Conservation (phyloP, 1,284 basidiomycete species). For the Ustilago hordei region DNA sequence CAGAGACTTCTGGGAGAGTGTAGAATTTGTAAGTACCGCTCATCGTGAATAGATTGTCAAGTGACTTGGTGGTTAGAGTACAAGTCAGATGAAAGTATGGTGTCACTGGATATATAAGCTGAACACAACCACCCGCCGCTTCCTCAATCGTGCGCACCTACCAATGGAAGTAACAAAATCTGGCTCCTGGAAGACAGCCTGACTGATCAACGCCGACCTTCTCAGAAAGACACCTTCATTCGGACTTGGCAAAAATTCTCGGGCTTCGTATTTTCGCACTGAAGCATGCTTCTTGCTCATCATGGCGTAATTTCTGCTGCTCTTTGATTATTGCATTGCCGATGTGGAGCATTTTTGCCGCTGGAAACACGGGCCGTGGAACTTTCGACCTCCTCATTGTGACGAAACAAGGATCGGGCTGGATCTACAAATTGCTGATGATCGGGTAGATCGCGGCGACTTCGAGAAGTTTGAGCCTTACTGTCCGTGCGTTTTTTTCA, state of each 20-base stretch:
- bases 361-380: constrained; percentile 1
- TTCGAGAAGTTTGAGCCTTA: constrained; percentile 3
- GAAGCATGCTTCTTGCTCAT: not conserved
- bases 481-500: not conserved
- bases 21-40: constrained; percentile 42
- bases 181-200: not conserved
- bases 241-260: not conserved
- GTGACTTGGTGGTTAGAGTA: not conserved
- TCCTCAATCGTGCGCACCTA: not conserved
- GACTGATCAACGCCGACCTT: not conserved
- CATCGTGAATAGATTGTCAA: constrained; percentile 12
- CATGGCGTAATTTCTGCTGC: constrained; percentile 3
- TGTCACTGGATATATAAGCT: not conserved
- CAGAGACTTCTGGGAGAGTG: constrained; percentile 36
- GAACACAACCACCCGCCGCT: not conserved
- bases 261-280: constrained; percentile 6
- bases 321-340: constrained; percentile 10
- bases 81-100: not conserved
- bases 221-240: not conserved
- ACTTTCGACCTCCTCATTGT: not conserved
- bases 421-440: too few species aligned
- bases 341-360: constrained; percentile 14
- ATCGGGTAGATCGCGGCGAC: not conserved
- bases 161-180: not conserved
- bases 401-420: not conserved